Evolutionary conservation across 768 basidiomycete genomes (phyloP).

Genomic region (Mycena rosella): DNA sequence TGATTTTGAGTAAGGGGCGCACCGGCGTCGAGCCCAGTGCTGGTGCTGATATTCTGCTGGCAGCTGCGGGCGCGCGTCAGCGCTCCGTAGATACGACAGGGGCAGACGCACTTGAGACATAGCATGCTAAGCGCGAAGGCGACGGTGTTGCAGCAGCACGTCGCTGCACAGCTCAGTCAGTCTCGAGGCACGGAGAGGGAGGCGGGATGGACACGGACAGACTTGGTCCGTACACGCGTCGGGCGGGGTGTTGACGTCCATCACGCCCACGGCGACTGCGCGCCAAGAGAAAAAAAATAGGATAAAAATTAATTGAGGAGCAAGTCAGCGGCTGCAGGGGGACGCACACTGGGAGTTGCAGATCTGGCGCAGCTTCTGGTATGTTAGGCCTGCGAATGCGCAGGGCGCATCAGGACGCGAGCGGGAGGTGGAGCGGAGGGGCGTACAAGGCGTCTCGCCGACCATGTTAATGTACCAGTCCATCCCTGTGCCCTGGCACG

Average conservation of each 20-base stretch:
- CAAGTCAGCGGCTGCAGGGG: too few species aligned
- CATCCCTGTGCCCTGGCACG: constrained; percentile 40
- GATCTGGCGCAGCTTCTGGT: constrained; percentile 44
- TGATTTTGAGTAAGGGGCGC: background rate
- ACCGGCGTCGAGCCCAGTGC: constrained; percentile 22
- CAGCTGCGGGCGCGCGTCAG: constrained; percentile 27
- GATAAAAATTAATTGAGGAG: background rate
- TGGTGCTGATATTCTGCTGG: constrained; percentile 35
- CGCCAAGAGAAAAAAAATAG: background rate
- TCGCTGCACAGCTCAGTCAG: background rate
- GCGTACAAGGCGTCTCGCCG: constrained; percentile 46
- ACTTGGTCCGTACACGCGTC: constrained; percentile 43
- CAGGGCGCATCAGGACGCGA: background rate
- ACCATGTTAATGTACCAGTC: constrained; percentile 44
- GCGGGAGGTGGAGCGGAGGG: background rate
- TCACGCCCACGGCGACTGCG: constrained; percentile 32
- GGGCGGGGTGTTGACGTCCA: constrained; percentile 37
- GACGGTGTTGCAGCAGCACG: constrained; percentile 42
- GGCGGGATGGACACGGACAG: constrained; percentile 8
- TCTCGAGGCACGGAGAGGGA: background rate
- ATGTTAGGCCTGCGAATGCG: constrained; percentile 37
- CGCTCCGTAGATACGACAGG: too few species aligned
- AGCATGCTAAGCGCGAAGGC: constrained; percentile 42
- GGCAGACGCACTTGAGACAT: constrained; percentile 39
- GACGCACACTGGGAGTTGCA: constrained; percentile 40